phyloP scores from a whole-genome alignment of 108 stramenopile species.

The Pinguiococcus pyrenoidosus region DNA sequence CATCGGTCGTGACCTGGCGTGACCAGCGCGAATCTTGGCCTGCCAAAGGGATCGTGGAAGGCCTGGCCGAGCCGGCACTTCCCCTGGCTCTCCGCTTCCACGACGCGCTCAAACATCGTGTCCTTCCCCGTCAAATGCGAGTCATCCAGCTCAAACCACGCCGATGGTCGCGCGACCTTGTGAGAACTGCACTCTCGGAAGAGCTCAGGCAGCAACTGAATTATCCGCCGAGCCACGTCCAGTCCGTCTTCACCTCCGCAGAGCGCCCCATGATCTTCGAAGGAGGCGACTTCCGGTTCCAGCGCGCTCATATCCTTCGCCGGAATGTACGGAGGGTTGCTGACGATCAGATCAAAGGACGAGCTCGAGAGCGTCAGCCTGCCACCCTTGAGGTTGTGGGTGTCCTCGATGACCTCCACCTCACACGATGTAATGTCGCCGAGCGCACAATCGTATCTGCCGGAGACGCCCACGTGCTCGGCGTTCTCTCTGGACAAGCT shows the following conservation, averaged over 20 bases:
- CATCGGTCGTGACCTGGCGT: too few species aligned
- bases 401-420: neutral
- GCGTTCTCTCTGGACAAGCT: too few species aligned
- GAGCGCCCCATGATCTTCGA: slow-evolving; percentile 62
- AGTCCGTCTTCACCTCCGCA: slow-evolving; percentile 79
- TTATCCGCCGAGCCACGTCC: slow-evolving; percentile 63
- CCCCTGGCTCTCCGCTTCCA: too few species aligned
- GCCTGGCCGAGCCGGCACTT: too few species aligned
- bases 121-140: slow-evolving; percentile 51
- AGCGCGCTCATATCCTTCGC: slow-evolving; percentile 50
- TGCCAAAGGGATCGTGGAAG: too few species aligned
- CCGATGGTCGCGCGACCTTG: slow-evolving; percentile 8
- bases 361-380: slow-evolving; percentile 25
- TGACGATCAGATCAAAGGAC: slow-evolving; percentile 69
- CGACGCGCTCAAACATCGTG: too few species aligned
- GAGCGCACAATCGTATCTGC: slow-evolving; percentile 2
- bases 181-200: slow-evolving; percentile 13
- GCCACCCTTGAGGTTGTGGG: slow-evolving; percentile 1
- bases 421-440: slow-evolving; percentile 22
- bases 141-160: slow-evolving; percentile 78
- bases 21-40: too few species aligned
- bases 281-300: slow-evolving; percentile 47
- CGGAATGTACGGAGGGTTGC: slow-evolving; percentile 91
- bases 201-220: slow-evolving; percentile 47
- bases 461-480: slow-evolving; percentile 6